Evolutionary conservation across 768 basidiomycete species (phyloP), one percentile per base, ranked within the genome.

Genomic region (Auricularia sp.): DNA sequence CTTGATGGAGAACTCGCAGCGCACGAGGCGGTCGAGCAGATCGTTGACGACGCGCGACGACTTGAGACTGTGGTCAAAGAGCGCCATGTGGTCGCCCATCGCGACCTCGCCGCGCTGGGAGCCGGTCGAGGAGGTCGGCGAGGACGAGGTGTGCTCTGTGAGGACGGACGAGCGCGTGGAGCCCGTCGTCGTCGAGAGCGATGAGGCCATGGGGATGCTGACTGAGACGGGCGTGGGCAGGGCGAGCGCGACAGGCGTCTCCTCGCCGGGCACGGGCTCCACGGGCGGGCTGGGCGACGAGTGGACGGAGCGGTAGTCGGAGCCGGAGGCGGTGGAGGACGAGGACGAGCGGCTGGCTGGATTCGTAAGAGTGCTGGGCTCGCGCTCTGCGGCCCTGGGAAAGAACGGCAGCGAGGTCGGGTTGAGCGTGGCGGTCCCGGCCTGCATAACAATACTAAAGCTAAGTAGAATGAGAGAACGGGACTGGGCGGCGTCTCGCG

Each of bases 321-420:
- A 81, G 23, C 85, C 80, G 62, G 87, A 85, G 56, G 80, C 73
- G 61, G 86, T 85, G 65, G 84, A 73, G 43, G 81, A 79, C 47
- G 33, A 35, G 59, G 59, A 61, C 16, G 36, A 61, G 34, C 34
- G 59, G 59, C 59, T 61, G 59, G 16, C 54, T 23, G 34, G 54
- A 34, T 58, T 23, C 54, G 34, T 23, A 58, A 23, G 34, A 23
- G 36, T 61, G 18, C 29, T 61, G 34, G 36, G 36, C 59, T 58
- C 34, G 34, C 16, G 36, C 21, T 61, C 59, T 23, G 59, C 70
- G 70, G 79, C 81, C 63, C 87, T 87, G 66, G 90, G 90, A 74
- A 90, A 90, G 82, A 92, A 92, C 61, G 90, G 90, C 73, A 85
- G 85, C 65, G 90, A 92, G 67, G 88, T 81, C 68, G 90, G 89